Evolutionary conservation across 352 stramenopile species (phyloP), one percentile per base, ranked within the genome.

Genomic region (Phytophthora agathidicida): DNA sequence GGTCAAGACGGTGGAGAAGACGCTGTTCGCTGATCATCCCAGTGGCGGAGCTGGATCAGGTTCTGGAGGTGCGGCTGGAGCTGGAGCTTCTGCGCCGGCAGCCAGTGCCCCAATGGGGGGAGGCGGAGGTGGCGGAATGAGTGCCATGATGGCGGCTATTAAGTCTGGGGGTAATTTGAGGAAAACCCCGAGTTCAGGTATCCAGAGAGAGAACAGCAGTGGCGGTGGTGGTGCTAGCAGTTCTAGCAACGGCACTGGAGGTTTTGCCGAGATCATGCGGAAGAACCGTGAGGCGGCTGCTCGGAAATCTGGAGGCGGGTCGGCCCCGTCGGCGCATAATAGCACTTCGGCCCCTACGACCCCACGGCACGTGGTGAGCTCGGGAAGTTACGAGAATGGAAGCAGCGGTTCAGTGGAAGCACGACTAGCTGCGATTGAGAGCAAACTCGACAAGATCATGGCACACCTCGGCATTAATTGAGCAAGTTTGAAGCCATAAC

Each of bases 401-500:
- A 53, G 28, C 27, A 54, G 27, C 13, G 43, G 33, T 4, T 62
- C 49, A 5, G 37, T 92, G 33, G 85, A 96, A 22, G 63, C 82
- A 14, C 75, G 88, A 14, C 73, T 96, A 28, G 68, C 68, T 23
- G 63, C 82, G 1, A 93, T 96, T 55, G 88, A 96, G 51, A 72
- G 61, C 54, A 96, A 96, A 39, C 77, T 96, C 28, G 84, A 96
- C 77, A 95, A 95, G 68, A 93, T 96, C 66, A 83, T 96, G 75
- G 75, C 77, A 22, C 83, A 95, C 44, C 65, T 96, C 8, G 85
- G 85, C 46, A 88, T 88, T 50, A 83, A 63, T 59, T 90, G 60
- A 71, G 10, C 36, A 35, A 11, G 27, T 28, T n/a, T 19, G 19
- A 32, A 54, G n/a, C 14, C 27, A 51, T 50, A 54, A 13, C 20